Evolutionary conservation across 106 monocot genomes (phyloP).

Genomic region (Gastrodia elata): DNA sequence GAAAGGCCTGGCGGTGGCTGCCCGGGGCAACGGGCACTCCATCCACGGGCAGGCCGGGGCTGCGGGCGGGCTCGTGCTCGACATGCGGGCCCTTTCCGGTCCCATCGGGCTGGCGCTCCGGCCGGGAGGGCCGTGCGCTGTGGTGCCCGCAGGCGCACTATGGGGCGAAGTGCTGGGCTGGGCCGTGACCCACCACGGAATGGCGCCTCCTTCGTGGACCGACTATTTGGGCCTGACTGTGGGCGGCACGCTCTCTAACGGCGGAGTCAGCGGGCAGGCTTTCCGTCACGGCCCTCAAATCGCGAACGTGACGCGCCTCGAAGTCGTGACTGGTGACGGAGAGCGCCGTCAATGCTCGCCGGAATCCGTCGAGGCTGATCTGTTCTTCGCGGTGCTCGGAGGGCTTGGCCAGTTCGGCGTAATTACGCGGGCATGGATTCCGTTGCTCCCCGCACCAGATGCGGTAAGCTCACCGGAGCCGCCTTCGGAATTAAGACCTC

Average conservation of each 20-base stretch:
- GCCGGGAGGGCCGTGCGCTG: constrained; percentile 9
- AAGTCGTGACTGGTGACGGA: constrained; percentile 72
- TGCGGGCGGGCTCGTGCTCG: constrained; percentile 48
- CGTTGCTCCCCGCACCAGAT: constrained; percentile 42
- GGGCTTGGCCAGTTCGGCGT: constrained; percentile 93
- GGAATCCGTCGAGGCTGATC: constrained; percentile 21
- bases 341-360: constrained; percentile 45
- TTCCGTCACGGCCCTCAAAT: constrained; percentile 74
- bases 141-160: constrained; percentile 59
- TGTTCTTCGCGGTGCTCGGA: constrained; percentile 70
- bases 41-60: constrained; percentile 62
- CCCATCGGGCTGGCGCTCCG: constrained; percentile 8
- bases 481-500: no score
- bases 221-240: constrained; percentile 84
- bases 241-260: constrained; percentile 84
- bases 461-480: constrained; percentile 20
- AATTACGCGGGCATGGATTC: constrained; percentile 74
- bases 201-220: constrained; percentile 79
- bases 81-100: constrained; percentile 46
- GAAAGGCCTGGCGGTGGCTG: constrained; percentile 32
- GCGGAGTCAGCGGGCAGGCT: constrained; percentile 86
- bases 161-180: constrained; percentile 63
- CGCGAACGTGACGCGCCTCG: constrained; percentile 63
- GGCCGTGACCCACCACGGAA: constrained; percentile 19
- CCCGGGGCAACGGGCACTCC: constrained; percentile 85